phyloP scores from a whole-genome alignment of 768 basidiomycete genomes.

The Leccinum obscurum region DNA sequence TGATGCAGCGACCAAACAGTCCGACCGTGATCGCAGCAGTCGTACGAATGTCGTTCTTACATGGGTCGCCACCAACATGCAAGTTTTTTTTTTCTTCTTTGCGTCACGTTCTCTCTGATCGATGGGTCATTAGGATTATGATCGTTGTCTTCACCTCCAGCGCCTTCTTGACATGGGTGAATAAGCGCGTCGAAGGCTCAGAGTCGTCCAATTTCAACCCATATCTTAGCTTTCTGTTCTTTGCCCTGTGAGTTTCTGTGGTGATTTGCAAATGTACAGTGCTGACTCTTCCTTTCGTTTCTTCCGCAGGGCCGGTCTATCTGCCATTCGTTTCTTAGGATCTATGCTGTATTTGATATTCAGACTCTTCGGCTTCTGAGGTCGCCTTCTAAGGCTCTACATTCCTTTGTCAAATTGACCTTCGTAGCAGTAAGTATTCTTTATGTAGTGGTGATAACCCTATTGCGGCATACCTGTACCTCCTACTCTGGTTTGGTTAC shows the following conservation, averaged over 20 bases:
- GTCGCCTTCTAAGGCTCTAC: background rate
- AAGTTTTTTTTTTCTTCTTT: slow-evolving; percentile 27
- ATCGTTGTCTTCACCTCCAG: slow-evolving; percentile 74
- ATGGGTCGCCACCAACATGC: slow-evolving; percentile 88
- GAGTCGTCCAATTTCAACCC: slow-evolving; percentile 74
- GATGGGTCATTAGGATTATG: slow-evolving; percentile 48
- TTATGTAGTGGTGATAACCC: slow-evolving; percentile 5
- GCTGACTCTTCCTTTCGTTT: slow-evolving; percentile 6
- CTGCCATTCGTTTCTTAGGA: slow-evolving; percentile 77
- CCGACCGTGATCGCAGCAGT: slow-evolving; percentile 82
- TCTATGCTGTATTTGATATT: slow-evolving; percentile 79
- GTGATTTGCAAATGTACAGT: background rate
- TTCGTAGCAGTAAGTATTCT: slow-evolving; percentile 7
- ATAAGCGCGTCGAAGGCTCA: slow-evolving; percentile 49
- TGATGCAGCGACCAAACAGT: slow-evolving; percentile 85
- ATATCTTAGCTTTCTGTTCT: slow-evolving; percentile 85
- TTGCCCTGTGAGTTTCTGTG: slow-evolving; percentile 44
- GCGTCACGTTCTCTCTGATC: background rate
- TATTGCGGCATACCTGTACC: slow-evolving; percentile 18
- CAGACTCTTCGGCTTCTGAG: slow-evolving; percentile 54
- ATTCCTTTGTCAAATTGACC: slow-evolving; percentile 4
- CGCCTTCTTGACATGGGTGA: slow-evolving; percentile 75
- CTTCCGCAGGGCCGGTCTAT: slow-evolving; percentile 65
- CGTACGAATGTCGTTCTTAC: slow-evolving; percentile 82
- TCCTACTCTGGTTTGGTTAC: slow-evolving; percentile 1